Base-by-base conservation (phyloP, 176 grass and related monocot genomes). In the Aegilops tauschii region DNA sequence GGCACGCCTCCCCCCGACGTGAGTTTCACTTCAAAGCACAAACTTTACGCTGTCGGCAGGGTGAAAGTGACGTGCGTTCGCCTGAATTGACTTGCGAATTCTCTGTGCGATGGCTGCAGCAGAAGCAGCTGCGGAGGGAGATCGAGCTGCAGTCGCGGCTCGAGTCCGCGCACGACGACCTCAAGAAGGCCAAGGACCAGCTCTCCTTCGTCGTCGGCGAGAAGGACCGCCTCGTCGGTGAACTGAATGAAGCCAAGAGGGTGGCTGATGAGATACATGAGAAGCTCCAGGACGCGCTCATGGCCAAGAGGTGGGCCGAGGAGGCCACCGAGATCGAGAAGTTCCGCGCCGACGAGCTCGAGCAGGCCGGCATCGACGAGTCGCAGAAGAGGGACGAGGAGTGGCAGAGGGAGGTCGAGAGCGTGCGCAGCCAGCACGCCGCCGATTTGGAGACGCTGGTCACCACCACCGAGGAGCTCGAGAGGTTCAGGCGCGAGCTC, bases 301-400 rank as follows among this genome's bases (percentile, higher is more conserved):
- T 89, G 82, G 90, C 90, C 61, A 90, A 89, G 91, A 81, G 88
- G 47, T 90, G 88, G 83, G 92, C 97, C 1, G 94, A 98, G 83
- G 93, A 96, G 75, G 92, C 79, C 75, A 92, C 88, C 0, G 94
- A 96, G 91, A 94, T 96, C 8, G 94, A 96, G 90, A 98, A 98
- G 82, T 98, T 98, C 79, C 85, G 94, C 8, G 97, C 94, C 0
- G 87, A 91, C n/a, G 94, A 98, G 88, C 90, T 96, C 11, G 97
- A 98, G 92, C 90, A 91, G 87, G 86, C 78, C 0, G 85, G 93
- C 45, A 87, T 95, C 5, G 93, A 98, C 0, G 93, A 89, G 40
- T 74, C 93, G 4, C 90, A 98, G 81, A 90, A 82, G 73, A 90
- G 80, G 39, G 92, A 98, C 20, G 92, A 90, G 6, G 90, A 90